Evolutionary conservation across 306 rosid genomes (phyloP).

Genomic region (Hippophae rhamnoides): DNA sequence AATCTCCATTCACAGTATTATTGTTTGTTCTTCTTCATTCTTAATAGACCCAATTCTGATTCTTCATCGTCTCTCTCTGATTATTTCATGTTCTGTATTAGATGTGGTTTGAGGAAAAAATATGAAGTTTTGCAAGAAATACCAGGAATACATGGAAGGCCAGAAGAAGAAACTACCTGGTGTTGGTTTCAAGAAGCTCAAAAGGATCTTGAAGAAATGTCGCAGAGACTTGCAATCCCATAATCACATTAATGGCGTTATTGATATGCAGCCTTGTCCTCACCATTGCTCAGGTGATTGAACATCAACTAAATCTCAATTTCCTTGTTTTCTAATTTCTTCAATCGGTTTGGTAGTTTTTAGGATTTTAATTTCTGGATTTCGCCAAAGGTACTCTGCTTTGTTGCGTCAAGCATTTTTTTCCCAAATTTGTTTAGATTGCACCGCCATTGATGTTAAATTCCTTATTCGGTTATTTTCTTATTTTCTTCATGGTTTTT

Average conservation of each 20-base stretch:
- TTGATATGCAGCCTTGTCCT: slow-evolving; percentile 35
- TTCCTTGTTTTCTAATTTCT: neutral
- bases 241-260: slow-evolving; percentile 19
- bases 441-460: too few species aligned
- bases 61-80: neutral
- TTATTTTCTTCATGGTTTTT: neutral
- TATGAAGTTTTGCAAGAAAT: slow-evolving; percentile 94
- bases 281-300: slow-evolving; percentile 60
- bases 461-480: too few species aligned
- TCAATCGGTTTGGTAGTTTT: neutral
- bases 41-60: neutral
- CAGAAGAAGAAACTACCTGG: slow-evolving; percentile 66
- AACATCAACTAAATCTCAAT: neutral
- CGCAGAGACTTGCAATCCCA: slow-evolving; percentile 32
- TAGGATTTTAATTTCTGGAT: too few species aligned
- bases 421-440: too few species aligned
- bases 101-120: slow-evolving; percentile 1
- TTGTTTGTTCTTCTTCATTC: too few species aligned
- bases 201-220: slow-evolving; percentile 78
- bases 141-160: slow-evolving; percentile 70
- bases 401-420: too few species aligned
- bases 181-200: slow-evolving; percentile 80
- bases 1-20: too few species aligned
- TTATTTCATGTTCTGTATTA: neutral
- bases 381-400: too few species aligned